Evolutionary conservation across 495 filamentous ascomycete species (phyloP).

Genomic region (Echria macrotheca): DNA sequence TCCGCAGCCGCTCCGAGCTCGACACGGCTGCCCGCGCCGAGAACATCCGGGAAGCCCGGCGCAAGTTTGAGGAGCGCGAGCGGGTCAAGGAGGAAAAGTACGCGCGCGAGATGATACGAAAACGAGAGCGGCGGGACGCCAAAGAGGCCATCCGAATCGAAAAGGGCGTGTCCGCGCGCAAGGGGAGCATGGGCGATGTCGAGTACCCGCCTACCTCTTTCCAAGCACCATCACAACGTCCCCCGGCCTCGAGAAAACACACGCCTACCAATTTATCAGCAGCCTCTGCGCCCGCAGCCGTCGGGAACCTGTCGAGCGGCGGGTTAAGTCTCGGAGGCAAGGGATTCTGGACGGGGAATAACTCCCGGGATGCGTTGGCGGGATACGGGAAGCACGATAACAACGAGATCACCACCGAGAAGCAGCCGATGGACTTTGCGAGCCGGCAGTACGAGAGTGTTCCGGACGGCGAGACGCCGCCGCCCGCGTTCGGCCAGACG

Average conservation of each 20-base stretch:
- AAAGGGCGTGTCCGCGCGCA: constrained; percentile 29
- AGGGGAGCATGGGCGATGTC: constrained; percentile 28
- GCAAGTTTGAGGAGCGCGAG: constrained; percentile 50
- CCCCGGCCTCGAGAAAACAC: constrained; percentile 34
- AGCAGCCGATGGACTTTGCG: constrained; percentile 28
- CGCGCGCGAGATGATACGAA: constrained; percentile 49
- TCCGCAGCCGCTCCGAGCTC: constrained; percentile 48
- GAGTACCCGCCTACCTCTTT: neutral
- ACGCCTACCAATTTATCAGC: constrained; percentile 26
- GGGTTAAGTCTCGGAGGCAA: constrained; percentile 8
- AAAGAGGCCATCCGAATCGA: constrained; percentile 41
- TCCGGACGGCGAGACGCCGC: constrained; percentile 24
- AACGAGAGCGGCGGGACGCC: constrained; percentile 42
- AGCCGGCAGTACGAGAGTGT: constrained; percentile 42
- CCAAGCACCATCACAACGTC: constrained; percentile 15
- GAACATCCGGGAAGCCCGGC: constrained; percentile 46
- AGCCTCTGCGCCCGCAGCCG: constrained; percentile 4
- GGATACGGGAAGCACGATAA: neutral
- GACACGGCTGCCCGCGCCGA: constrained; percentile 42
- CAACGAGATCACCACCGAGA: constrained; percentile 12
- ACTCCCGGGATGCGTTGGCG: constrained; percentile 9
- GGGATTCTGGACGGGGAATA: constrained; percentile 3
- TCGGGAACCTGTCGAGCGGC: neutral
- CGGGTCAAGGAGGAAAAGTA: constrained; percentile 51
- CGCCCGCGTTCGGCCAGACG: constrained; percentile 14